phyloP scores from a whole-genome alignment of 2,329 filamentous ascomycete species.

The Cryoendolithus antarcticus region DNA sequence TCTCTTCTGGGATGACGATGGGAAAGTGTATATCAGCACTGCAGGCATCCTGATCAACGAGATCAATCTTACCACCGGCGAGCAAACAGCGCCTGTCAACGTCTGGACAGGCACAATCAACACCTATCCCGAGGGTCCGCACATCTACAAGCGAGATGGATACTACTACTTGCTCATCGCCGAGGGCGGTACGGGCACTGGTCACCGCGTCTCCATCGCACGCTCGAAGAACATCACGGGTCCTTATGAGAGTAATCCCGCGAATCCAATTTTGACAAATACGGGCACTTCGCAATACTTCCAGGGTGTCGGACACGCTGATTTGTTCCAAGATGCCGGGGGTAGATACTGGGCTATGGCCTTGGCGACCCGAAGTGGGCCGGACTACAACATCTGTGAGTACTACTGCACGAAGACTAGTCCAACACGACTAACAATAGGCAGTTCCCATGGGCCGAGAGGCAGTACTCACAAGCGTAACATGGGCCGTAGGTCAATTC shows the following conservation, averaged over 20 bases:
- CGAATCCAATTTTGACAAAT: conserved; percentile 17
- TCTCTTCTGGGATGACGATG: conserved; percentile 44
- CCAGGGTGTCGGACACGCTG: conserved; percentile 45
- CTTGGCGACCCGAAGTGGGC: conserved; percentile 34
- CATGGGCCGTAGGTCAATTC: conserved; percentile 34
- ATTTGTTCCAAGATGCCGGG: conserved; percentile 40
- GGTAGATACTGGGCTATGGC: conserved; percentile 44
- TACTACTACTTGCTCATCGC: conserved; percentile 24
- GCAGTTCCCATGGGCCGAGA: conserved; percentile 42
- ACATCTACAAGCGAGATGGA: conserved; percentile 24
- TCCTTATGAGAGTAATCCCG: conserved; percentile 14
- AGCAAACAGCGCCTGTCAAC: conserved; percentile 11
- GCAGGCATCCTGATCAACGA: conserved; percentile 20
- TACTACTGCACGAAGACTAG: too few species aligned
- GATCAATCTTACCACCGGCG: conserved; percentile 24
- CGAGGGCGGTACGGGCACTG: conserved; percentile 27
- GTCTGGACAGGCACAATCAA: conserved; percentile 25
- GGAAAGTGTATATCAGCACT: conserved; percentile 37
- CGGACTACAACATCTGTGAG: too few species aligned
- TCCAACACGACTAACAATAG: background rate
- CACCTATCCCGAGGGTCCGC: conserved; percentile 22
- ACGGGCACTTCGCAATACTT: conserved; percentile 20
- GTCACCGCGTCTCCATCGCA: conserved; percentile 28
- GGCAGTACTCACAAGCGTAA: conserved; percentile 36
- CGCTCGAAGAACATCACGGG: conserved; percentile 26